Evolutionary conservation across 1,284 basidiomycete genomes (phyloP), one percentile per base, ranked within the genome.

Genomic region (Ceratobasidium sp.): DNA sequence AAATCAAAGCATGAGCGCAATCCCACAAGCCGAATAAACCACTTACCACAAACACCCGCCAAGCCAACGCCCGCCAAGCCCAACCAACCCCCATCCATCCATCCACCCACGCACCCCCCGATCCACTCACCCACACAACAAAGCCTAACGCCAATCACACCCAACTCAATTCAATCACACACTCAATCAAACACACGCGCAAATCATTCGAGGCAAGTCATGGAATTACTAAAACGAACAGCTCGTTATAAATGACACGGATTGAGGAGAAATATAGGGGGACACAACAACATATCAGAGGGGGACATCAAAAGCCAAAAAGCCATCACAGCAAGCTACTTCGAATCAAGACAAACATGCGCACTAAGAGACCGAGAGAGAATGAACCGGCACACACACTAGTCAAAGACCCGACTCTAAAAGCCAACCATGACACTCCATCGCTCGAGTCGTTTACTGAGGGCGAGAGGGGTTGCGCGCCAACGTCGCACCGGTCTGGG

Each of bases 401-500:
- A n/a, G 11, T 36, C 66, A 36, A 11, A 41, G n/a, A 29, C 33
- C 19, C 45, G 36, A 56, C 53, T 57, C 33, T 51, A 56, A 19
- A n/a, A 57, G 22, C 66, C 64, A 31, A 69, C 24, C 53, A 53
- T 33, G 29, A 53, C 64, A 66, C 33, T 41, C 22, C 53, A 36
- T 56, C 33, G 66, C 54, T 31, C 54, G 33, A 24, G 41, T 69
- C 62, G n/a, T 69, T 41, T 69, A 69, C 17, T 69, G 66, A 19
- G 66, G 33, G 19, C 66, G 66, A 53, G 53, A 57, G 63, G 81
- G 79, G 77, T 80, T 79, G 74, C 93, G 89, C 44, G 93, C 93
- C 75, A 95, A 87, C 24, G 90, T 90, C 73, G 88, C 87, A 75
- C 94, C 93, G 41, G 89, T 88, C 77, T 91, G 88, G 76, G 91